Evolutionary conservation across 2,329 filamentous ascomycete genomes (phyloP), one percentile per base, ranked within the genome.

Genomic region (Intubia oerlemansii): DNA sequence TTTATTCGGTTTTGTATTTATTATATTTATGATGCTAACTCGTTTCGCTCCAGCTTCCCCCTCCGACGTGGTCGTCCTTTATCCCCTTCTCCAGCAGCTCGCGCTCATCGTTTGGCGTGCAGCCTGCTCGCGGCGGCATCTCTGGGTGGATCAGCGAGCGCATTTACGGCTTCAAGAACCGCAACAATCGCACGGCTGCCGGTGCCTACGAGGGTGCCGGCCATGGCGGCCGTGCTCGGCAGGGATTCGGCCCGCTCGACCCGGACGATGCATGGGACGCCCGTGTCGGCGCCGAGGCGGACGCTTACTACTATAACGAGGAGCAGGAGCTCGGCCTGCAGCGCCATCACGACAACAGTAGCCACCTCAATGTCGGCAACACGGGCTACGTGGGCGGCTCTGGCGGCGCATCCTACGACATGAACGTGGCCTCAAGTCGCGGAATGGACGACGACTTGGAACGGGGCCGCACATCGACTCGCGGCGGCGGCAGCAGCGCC

Each of bases 191-290:
- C 30, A 68, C 66, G 22, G 74, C 75, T 0, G 56, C 62, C 2
- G 78, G 76, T 38, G 72, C 73, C 26, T 82, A 81, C 54, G 77
- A 82, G 39, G 56, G 58, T 41, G 52, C 62, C 5, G 44, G 52
- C 22, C 42, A 42, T 13, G 37, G 48, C 19, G 52, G 53, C 25
- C 52, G n/a, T 21, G 8, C 19, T n/a, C n/a, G 55, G 31, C 56
- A 28, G 5, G 38, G 38, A 5, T 40, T 38, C 23, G 68, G 71
- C 2, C 57, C 69, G 4, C 60, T 81, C 25, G 80, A 88, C 42
- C 77, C 77, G 2, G 80, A 90, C 45, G 78, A 84, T 43, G 78
- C 79, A 2, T 91, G 81, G 81, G 79, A 88, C 51, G 53, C 77
- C 37, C 59, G 77, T 34, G 78, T 90, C 5, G 77, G 76, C 33